These are phyloP conservation scores for Conringia planisiliqua DNA, from an alignment of 345 rosid genomes.

Conservation along the genomic window DNA sequence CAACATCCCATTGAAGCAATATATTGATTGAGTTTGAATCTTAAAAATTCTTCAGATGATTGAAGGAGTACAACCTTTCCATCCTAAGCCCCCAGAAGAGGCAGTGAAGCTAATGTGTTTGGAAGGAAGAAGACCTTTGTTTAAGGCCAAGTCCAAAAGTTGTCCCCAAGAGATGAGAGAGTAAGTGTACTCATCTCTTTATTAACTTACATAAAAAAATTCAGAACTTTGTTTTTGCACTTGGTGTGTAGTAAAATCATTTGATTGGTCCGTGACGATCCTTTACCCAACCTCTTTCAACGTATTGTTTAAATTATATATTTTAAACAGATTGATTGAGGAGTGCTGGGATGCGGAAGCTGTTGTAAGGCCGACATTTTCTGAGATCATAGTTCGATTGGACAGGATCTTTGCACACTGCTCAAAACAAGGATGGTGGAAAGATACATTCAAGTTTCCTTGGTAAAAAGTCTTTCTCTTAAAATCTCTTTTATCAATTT, in stretches of 20 bases:
- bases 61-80: constrained; percentile 85
- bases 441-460: constrained; percentile 91
- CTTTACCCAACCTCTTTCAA: neutral
- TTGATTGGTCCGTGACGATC: neutral
- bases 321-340: constrained; percentile 65
- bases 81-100: constrained; percentile 71
- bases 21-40: neutral
- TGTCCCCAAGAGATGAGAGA: constrained; percentile 81
- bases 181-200: constrained; percentile 43
- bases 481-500: neutral
- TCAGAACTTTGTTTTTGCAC: neutral
- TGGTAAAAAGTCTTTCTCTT: constrained; percentile 49
- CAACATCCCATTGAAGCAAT: neutral
- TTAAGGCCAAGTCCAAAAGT: constrained; percentile 63
- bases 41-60: constrained; percentile 55
- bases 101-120: constrained; percentile 65
- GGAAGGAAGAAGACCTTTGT: constrained; percentile 72
- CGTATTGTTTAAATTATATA: constrained; percentile 1
- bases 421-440: constrained; percentile 95
- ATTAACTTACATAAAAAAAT: neutral
- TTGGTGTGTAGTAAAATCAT: neutral
- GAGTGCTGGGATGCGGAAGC: constrained; percentile 81
- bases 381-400: constrained; percentile 83
- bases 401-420: constrained; percentile 55
- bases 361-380: constrained; percentile 73